Base-by-base conservation (phyloP, 345 rosid species). In the Linum trigynum region DNA sequence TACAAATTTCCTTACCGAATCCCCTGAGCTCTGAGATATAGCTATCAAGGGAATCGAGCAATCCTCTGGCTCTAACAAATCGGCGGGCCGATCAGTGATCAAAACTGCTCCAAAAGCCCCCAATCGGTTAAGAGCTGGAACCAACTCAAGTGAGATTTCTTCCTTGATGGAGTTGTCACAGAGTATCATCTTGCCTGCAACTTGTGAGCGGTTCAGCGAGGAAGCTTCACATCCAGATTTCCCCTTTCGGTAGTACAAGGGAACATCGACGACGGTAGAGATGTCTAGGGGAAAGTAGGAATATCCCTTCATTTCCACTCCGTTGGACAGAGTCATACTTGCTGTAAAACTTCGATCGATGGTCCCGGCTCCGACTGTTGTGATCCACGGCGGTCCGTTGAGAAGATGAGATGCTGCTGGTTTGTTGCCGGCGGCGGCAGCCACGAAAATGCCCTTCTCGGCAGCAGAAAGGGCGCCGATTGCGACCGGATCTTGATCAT, bases 401-500 rank as follows among this genome's bases (percentile, higher is more conserved):
- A 42, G 3, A 9, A 65, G 75, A 12, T 77, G 10, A 32, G 53
- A 50, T 2, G 5, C 50, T 37, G 1, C 62, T 39, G 88, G 91
- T 2, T 81, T 85, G 53, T 88, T 88, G 57, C 89, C 86, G 2
- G 89, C 79, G 11, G 80, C 75, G 60, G 82, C 71, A 6, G 65
- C 69, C 2, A 85, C 80, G 4, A 80, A 7, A 35, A 88, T 76
- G 4, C 85, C 85, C 63, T 70, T 84, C 66, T 80, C 82, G 2
- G 75, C 23, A 1, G 91, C 86, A 0, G 95, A 79, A 56, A 85
- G 82, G 2, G 86, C 67, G n/a, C 82, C 87, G 5, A 84, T 78
- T 60, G 89, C 89, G 4, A 88, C 78, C 5, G 65, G 69, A 59
- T 78, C 80, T 11, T 61, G 39, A 63, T 65, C 75, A 67, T 78